phyloP scores from a whole-genome alignment of 345 rosid genomes.

The Rhizophora apiculata region DNA sequence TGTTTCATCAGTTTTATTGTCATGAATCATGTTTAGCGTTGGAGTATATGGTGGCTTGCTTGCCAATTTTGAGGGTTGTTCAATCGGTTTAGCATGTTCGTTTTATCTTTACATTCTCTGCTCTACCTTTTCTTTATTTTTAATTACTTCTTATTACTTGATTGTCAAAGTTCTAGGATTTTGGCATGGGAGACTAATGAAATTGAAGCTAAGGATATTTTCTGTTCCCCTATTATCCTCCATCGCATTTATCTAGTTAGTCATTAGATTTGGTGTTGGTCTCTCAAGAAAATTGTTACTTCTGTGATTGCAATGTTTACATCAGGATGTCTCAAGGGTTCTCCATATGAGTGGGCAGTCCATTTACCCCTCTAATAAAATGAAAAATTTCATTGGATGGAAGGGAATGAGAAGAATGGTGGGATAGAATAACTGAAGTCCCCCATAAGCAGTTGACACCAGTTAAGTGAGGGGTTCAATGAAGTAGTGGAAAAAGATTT shows the following conservation, averaged over 20 bases:
- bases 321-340: background rate
- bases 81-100: background rate
- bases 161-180: background rate
- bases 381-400: no score
- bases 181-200: background rate
- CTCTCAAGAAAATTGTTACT: background rate
- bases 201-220: constrained; percentile 8
- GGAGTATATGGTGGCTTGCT: constrained; percentile 1
- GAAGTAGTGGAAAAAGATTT: no score
- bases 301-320: background rate
- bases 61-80: background rate
- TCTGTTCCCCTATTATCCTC: background rate
- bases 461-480: no score
- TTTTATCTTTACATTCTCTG: no score
- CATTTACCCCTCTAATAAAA: background rate
- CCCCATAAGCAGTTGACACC: no score
- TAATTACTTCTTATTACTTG: background rate
- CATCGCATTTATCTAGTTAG: no score
- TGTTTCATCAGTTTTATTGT: constrained; percentile 16
- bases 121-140: no score
- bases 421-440: background rate
- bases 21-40: constrained; percentile 9
- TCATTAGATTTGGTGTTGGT: background rate
- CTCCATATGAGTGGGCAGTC: background rate
- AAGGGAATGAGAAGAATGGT: background rate